These are phyloP conservation scores for Tricholoma bakamatsutake DNA, from an alignment of 768 basidiomycete species.

Conservation along the genomic window DNA sequence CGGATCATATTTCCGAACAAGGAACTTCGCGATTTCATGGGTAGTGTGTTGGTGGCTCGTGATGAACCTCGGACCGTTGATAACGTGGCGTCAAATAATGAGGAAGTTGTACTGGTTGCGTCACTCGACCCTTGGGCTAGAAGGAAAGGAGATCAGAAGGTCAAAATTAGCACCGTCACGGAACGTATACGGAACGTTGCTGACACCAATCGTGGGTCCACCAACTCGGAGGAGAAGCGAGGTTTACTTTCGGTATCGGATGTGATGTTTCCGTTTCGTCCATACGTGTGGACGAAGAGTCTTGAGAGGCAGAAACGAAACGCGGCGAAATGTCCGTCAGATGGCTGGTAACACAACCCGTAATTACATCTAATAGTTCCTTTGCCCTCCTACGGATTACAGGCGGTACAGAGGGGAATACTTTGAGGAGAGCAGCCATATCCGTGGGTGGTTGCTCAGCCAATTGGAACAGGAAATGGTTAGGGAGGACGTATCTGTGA, in stretches of 20 bases:
- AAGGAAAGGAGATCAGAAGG: not conserved
- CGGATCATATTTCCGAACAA: slow-evolving; percentile 37
- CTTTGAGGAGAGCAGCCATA: slow-evolving; percentile 52
- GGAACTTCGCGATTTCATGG: slow-evolving; percentile 31
- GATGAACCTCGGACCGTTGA: slow-evolving; percentile 5
- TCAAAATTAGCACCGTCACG: not conserved
- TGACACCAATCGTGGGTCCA: slow-evolving; percentile 25
- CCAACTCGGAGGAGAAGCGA: slow-evolving; percentile 10
- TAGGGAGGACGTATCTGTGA: slow-evolving; percentile 65
- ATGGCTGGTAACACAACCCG: slow-evolving; percentile 36
- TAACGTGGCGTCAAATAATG: slow-evolving; percentile 24
- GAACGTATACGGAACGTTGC: slow-evolving; percentile 3
- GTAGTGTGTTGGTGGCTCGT: slow-evolving; percentile 7
- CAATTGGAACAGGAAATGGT: slow-evolving; percentile 67
- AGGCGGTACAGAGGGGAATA: slow-evolving; percentile 57
- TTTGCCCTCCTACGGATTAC: slow-evolving; percentile 55
- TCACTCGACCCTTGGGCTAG: slow-evolving; percentile 2
- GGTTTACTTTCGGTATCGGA: slow-evolving; percentile 1
- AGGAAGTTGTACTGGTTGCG: slow-evolving; percentile 16
- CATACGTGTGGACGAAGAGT: not conserved
- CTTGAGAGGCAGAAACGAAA: not conserved
- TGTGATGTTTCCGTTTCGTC: slow-evolving; percentile 9
- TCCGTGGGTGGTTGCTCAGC: slow-evolving; percentile 69
- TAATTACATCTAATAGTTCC: slow-evolving; percentile 62
- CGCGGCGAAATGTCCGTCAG: slow-evolving; percentile 10